Conservation (phyloP, 257 asterid genomes). For the Solanum chaucha region DNA sequence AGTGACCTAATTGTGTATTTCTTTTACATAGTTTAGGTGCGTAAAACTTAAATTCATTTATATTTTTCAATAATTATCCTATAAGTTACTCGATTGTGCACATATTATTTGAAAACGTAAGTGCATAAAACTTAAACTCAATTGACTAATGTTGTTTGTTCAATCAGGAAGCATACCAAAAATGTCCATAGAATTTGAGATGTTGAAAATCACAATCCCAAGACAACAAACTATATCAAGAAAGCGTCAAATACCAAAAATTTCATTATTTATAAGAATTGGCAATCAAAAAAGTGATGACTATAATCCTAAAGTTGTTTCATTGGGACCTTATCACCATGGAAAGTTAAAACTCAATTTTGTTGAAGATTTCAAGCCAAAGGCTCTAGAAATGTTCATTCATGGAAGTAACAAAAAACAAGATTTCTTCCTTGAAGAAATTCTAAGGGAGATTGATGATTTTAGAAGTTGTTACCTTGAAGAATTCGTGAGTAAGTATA, state of each 20-base stretch:
- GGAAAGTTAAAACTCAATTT: conserved; percentile 4
- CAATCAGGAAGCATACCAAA: not conserved
- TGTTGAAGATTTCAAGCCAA: conserved; percentile 14
- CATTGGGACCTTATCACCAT: conserved; percentile 22
- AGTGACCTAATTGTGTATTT: not conserved
- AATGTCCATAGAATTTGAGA: not conserved
- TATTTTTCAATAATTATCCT: not conserved
- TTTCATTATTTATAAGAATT: not conserved
- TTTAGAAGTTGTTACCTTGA: conserved; percentile 9
- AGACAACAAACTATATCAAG: not conserved
- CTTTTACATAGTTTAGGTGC: not conserved
- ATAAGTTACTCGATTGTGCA: not conserved
- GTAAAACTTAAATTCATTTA: too few species aligned
- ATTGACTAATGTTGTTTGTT: not conserved
- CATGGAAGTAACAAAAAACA: not conserved
- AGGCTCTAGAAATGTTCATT: not conserved
- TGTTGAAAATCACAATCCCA: not conserved
- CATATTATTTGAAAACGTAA: rapidly evolving
- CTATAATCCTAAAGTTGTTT: conserved; percentile 10
- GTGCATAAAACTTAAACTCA: not conserved
- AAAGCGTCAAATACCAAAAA: conserved; percentile 1
- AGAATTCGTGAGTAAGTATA: not conserved
- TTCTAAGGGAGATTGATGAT: not conserved
- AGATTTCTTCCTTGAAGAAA: not conserved
- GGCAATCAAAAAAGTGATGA: not conserved